A percentile compares a stretch with the other conserved stretches of the same genome.
phyloP scores from a whole-genome alignment of 1,284 basidiomycete genomes.

The Flammula alnicola region DNA sequence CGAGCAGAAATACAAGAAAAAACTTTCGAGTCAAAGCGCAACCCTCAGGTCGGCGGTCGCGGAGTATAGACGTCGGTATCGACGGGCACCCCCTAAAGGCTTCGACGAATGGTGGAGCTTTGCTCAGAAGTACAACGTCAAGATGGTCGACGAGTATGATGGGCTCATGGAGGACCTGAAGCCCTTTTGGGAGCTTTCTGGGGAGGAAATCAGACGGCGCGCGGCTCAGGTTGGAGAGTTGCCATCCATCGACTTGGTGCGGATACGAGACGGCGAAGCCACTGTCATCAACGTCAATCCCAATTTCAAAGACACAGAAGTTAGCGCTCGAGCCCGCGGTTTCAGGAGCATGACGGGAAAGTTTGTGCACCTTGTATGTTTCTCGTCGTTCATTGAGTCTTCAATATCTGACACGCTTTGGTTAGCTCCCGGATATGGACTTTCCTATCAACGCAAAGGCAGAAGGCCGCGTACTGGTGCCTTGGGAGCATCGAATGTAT shows the following conservation, averaged over 20 bases:
- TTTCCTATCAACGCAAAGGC: slow-evolving; percentile 91
- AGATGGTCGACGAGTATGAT: slow-evolving; percentile 92
- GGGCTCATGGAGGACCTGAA: slow-evolving; percentile 78
- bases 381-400: slow-evolving; percentile 5
- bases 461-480: slow-evolving; percentile 88
- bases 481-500: slow-evolving; percentile 79
- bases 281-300: slow-evolving; percentile 67
- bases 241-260: slow-evolving; percentile 85
- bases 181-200: slow-evolving; percentile 79
- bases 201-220: slow-evolving; percentile 73
- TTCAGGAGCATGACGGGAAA: slow-evolving; percentile 76
- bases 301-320: slow-evolving; percentile 66
- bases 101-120: slow-evolving; percentile 92
- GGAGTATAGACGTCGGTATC: slow-evolving; percentile 82
- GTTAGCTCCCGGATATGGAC: slow-evolving; percentile 88
- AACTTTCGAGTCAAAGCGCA: slow-evolving; percentile 75
- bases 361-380: slow-evolving; percentile 58
- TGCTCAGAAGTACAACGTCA: slow-evolving; percentile 71
- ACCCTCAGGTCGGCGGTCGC: slow-evolving; percentile 74
- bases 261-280: slow-evolving; percentile 69
- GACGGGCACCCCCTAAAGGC: slow-evolving; percentile 81
- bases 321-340: slow-evolving; percentile 77
- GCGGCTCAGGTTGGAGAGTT: slow-evolving; percentile 77
- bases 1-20: slow-evolving; percentile 64
- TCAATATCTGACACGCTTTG: slow-evolving; percentile 17